Percentiles rank a stretch among this genome's conserved stretches.
These are phyloP conservation scores for Suillus hirtellus DNA, from an alignment of 768 basidiomycete genomes.

Conservation along the genomic window DNA sequence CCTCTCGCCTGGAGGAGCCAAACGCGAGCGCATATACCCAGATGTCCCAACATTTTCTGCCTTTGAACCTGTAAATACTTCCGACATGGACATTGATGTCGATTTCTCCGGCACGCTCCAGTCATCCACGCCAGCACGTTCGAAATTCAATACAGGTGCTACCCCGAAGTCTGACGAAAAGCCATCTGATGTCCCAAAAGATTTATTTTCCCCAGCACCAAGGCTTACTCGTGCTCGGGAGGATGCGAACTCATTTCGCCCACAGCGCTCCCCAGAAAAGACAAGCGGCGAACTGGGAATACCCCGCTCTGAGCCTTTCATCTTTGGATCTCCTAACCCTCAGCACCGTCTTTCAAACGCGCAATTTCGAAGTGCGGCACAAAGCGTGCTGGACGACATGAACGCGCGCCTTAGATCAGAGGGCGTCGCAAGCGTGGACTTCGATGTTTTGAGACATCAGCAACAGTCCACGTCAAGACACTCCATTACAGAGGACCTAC, in stretches of 20 bases:
- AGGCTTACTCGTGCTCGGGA: slow-evolving; percentile 16
- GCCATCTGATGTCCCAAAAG: slow-evolving; percentile 33
- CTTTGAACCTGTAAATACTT: slow-evolving; percentile 30
- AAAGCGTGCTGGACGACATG: slow-evolving; percentile 81
- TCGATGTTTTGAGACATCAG: slow-evolving; percentile 43
- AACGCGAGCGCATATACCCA: slow-evolving; percentile 40
- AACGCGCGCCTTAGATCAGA: slow-evolving; percentile 64
- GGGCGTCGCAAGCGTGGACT: slow-evolving; percentile 51
- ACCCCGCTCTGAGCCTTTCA: slow-evolving; percentile 49
- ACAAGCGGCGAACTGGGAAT: slow-evolving; percentile 12
- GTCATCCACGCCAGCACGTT: slow-evolving; percentile 24
- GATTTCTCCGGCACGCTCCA: slow-evolving; percentile 38
- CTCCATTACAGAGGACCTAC: neutral
- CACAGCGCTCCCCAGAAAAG: slow-evolving; percentile 16
- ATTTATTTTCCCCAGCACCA: slow-evolving; percentile 44
- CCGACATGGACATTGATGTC: slow-evolving; percentile 35
- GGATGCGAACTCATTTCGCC: slow-evolving; percentile 18
- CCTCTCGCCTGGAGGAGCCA: slow-evolving; percentile 33
- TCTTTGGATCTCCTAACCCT: slow-evolving; percentile 77
- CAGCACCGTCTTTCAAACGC: slow-evolving; percentile 60
- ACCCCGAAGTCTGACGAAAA: slow-evolving; percentile 29
- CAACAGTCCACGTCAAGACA: slow-evolving; percentile 6
- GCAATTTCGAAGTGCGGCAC: slow-evolving; percentile 67
- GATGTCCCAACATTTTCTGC: slow-evolving; percentile 35
- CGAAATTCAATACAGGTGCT: slow-evolving; percentile 26